Percentiles rank a stretch among this genome's conserved stretches.
These are phyloP conservation scores for Diaporthe citrichinensis DNA, from an alignment of 2,329 filamentous ascomycete species.

Conservation along the genomic window DNA sequence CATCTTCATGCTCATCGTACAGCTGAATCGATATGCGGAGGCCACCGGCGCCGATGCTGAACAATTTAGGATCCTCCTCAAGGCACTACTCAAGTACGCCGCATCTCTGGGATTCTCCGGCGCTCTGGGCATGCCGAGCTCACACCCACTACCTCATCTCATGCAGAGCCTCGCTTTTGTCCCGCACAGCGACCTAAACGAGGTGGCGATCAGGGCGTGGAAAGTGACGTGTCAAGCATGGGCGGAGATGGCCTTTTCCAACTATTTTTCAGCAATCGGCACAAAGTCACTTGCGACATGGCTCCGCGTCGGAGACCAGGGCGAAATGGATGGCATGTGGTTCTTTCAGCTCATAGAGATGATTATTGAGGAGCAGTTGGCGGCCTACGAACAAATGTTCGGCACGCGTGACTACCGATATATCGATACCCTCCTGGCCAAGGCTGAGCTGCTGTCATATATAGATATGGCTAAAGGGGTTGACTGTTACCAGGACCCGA, in stretches of 20 bases:
- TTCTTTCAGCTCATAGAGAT: constrained; percentile 12
- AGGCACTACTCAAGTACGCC: constrained; percentile 27
- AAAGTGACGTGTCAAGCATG: constrained; percentile 27
- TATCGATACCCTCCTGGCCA: not conserved
- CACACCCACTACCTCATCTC: constrained; percentile 23
- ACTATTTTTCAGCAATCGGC: not conserved
- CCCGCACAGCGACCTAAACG: constrained; percentile 5
- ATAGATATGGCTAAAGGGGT: not conserved
- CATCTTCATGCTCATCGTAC: constrained; percentile 30
- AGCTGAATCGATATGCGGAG: not conserved
- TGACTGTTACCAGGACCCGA: not conserved
- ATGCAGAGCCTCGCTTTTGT: constrained; percentile 21
- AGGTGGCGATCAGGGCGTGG: constrained; percentile 34
- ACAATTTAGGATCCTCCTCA: constrained; percentile 30
- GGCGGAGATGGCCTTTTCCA: constrained; percentile 8
- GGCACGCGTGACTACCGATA: not conserved
- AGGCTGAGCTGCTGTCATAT: constrained; percentile 11
- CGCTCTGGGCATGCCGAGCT: not conserved
- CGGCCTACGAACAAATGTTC: not conserved
- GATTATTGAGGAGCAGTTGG: not conserved
- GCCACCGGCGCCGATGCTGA: not conserved
- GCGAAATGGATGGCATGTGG: constrained; percentile 25
- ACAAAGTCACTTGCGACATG: not conserved
- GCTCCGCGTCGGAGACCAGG: constrained; percentile 17
- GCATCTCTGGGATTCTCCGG: not conserved